Base-by-base conservation (phyloP, 441 rosid genomes). In the Eutrema salsugineum region DNA sequence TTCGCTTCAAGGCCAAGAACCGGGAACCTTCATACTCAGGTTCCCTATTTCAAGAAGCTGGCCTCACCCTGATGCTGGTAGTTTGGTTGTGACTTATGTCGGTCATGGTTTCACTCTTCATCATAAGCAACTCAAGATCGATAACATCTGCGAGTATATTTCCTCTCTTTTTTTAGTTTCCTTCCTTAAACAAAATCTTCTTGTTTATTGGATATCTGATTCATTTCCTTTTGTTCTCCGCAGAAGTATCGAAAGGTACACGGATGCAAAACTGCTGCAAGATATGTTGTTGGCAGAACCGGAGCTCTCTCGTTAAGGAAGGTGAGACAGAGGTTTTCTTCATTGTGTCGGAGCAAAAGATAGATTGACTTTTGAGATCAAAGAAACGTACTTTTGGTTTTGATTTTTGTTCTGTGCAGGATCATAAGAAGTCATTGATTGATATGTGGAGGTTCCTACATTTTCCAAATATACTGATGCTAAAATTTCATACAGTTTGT, bases 41-140 rank as follows among this genome's bases (percentile, higher is more conserved):
- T 91, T 93, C 77, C 98, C 98, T 33, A 82, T 83, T 75, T 87
- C 93, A 51, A 87, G 98, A 86, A 91, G 87, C 81, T 93, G 98
- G 97, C 96, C 98, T 32, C 98, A 93, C 68, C 93, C 97, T n/a
- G 98, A 91, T 74, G 89, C 98, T 8, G 97, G 98, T 76, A 79
- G 86, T 85, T 83, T 93, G 68, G 74, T 93, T 62, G 96, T 86
- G 72, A 83, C 90, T 49, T 91, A 87, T 68, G 85, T 93, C 49
- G 88, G 90, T 66, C 65, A 70, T n/a, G 96, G 89, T 76, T 83
- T 77, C 47, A 39, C 76, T 38, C 57, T 89, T 64, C 91, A 82
- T 54, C 89, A 91, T 83, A 81, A 83, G 81, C 83, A 81, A 61
- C 88, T 93, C 44, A 83, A 79, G 48, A 72, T 83, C 14, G 94